These are phyloP conservation scores for Ganoderma sinense DNA, from an alignment of 1,284 basidiomycete species.

Conservation along the genomic window DNA sequence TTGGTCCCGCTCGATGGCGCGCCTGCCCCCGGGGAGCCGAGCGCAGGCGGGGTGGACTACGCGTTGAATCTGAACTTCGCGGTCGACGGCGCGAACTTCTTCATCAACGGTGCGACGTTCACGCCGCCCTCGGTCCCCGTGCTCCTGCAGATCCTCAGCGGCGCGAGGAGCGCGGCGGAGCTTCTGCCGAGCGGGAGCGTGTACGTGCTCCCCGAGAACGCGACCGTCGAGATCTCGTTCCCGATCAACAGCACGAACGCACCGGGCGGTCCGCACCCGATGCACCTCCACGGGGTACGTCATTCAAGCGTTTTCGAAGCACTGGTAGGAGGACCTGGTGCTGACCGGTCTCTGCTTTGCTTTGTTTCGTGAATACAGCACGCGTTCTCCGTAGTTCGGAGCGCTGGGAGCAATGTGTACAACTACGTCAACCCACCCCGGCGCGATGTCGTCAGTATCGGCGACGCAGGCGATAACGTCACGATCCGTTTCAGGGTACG, in stretches of 20 bases:
- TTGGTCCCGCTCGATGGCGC: constrained; percentile 31
- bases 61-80: constrained; percentile 35
- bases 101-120: constrained; percentile 37
- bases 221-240: constrained; percentile 44
- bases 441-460: constrained; percentile 42
- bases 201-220: constrained; percentile 37
- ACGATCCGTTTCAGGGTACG: constrained; percentile 35
- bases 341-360: background rate
- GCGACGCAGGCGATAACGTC: constrained; percentile 39
- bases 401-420: constrained; percentile 35
- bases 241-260: constrained; percentile 34
- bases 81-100: constrained; percentile 27
- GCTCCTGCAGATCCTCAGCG: constrained; percentile 46
- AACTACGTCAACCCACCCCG: constrained; percentile 43
- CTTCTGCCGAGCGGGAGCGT: constrained; percentile 42
- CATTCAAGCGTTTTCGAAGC: too few species aligned
- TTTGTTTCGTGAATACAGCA: constrained; percentile 22
- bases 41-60: constrained; percentile 38
- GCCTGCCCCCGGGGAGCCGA: constrained; percentile 34
- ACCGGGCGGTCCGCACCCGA: constrained; percentile 44
- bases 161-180: constrained; percentile 35
- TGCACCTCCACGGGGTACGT: constrained; percentile 46
- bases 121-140: constrained; percentile 39
- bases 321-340: too few species aligned
- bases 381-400: constrained; percentile 40